A percentile compares a stretch with the other conserved stretches of the same genome.
phyloP scores from a whole-genome alignment of 75 land plant species.

The Azolla pinnata region DNA sequence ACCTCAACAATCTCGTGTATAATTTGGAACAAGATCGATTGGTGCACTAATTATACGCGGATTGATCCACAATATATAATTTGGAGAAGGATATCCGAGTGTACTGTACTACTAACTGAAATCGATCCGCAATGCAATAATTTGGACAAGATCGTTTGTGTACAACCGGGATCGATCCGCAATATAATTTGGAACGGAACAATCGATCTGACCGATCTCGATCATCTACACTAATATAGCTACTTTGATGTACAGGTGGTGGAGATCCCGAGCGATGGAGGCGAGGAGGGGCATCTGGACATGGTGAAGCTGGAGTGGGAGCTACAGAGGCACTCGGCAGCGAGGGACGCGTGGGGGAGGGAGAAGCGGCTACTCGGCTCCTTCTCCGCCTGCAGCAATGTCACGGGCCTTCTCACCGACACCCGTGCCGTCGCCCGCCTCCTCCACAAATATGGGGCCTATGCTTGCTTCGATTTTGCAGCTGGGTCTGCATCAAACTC shows the following conservation, averaged over 20 bases:
- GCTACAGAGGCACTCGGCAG: conserved; percentile 16
- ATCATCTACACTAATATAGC: background rate
- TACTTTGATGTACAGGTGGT: conserved; percentile 31
- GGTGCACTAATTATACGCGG: too few relatives aligned
- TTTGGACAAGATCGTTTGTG: too few relatives aligned
- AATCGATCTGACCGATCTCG: background rate
- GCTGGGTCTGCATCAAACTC: too few relatives aligned
- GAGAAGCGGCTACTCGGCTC: too few relatives aligned
- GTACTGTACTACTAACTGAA: too few relatives aligned
- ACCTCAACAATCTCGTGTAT: too few relatives aligned
- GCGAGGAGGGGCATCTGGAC: conserved; percentile 39
- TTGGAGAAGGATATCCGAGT: too few relatives aligned
- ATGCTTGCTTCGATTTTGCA: conserved; percentile 72
- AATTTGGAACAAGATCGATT: too few relatives aligned
- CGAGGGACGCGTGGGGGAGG: conserved; percentile 26
- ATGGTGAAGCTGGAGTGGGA: conserved; percentile 23
- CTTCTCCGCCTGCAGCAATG: conserved; percentile 78
- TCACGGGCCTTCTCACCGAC: conserved; percentile 53
- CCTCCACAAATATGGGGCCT: conserved; percentile 50
- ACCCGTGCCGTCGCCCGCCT: conserved; percentile 46
- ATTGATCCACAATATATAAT: too few relatives aligned
- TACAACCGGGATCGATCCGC: too few relatives aligned
- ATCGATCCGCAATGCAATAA: too few relatives aligned
- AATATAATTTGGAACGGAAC: background rate
- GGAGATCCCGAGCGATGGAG: conserved; percentile 54